Conservation (phyloP, 2,329 filamentous ascomycete genomes). For the Lachnellula subtilissima region DNA sequence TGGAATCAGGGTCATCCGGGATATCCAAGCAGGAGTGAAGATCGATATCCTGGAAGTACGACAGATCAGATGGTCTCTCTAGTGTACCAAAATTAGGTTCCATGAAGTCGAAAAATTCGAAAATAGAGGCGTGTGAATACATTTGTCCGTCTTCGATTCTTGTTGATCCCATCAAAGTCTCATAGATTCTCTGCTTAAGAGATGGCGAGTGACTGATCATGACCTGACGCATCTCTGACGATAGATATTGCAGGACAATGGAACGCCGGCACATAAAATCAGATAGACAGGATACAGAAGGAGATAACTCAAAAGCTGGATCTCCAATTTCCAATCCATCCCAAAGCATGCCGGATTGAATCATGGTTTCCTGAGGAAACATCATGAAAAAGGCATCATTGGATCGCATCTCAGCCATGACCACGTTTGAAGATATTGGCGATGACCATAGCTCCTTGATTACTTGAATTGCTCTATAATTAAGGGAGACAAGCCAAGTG, state of each 20-base stretch:
- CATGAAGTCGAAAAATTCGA: constrained; percentile 91
- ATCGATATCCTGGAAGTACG: constrained; percentile 62
- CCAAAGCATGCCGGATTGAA: constrained; percentile 67
- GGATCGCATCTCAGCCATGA: constrained; percentile 73
- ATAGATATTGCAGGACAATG: constrained; percentile 77
- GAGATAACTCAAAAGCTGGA: constrained; percentile 61
- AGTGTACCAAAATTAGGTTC: constrained; percentile 51
- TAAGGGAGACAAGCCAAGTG: constrained; percentile 65
- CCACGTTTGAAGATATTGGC: constrained; percentile 67
- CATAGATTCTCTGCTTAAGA: constrained; percentile 62
- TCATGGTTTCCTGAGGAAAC: constrained; percentile 65
- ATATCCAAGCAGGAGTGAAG: constrained; percentile 59
- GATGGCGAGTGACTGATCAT: constrained; percentile 66
- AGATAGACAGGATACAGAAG: constrained; percentile 24
- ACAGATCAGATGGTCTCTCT: constrained; percentile 47
- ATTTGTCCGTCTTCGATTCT: constrained; percentile 60
- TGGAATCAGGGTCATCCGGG: constrained; percentile 49
- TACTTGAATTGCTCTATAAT: constrained; percentile 65
- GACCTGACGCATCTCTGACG: constrained; percentile 76
- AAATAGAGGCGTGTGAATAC: constrained; percentile 65
- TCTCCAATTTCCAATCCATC: constrained; percentile 59
- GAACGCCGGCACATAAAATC: constrained; percentile 76
- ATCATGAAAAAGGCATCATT: constrained; percentile 77
- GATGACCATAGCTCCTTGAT: constrained; percentile 81
- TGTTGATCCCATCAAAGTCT: constrained; percentile 74